These are phyloP conservation scores for Rhizoclosmatium globosum DNA, from an alignment of 192 early-diverging fungal genomes.

Conservation along the genomic window DNA sequence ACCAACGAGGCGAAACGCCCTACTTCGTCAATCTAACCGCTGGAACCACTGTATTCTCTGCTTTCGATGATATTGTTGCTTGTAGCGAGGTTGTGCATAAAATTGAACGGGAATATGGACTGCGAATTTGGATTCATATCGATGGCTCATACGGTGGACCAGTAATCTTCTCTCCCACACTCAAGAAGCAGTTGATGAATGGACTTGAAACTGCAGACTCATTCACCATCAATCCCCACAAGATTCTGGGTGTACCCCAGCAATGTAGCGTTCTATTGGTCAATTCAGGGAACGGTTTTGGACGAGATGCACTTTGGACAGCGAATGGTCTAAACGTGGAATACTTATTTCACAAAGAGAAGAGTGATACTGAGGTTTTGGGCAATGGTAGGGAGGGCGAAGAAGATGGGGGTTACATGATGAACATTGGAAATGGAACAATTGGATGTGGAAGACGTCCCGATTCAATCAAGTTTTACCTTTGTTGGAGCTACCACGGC, in stretches of 20 bases:
- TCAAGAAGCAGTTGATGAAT: neutral
- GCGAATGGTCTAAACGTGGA: constrained; percentile 70
- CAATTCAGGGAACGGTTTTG: constrained; percentile 45
- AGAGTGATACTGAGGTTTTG: constrained; percentile 11
- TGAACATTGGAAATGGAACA: constrained; percentile 80
- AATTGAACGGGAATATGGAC: neutral
- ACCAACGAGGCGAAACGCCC: constrained; percentile 60
- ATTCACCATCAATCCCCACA: constrained; percentile 83
- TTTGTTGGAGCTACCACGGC: constrained; percentile 81
- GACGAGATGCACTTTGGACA: constrained; percentile 56
- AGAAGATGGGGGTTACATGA: constrained; percentile 47
- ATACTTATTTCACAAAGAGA: constrained; percentile 68
- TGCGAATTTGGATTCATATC: constrained; percentile 62
- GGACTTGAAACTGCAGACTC: constrained; percentile 63
- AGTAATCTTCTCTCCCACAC: constrained; percentile 64
- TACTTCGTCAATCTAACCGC: constrained; percentile 86
- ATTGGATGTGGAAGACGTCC: constrained; percentile 82
- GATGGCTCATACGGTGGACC: constrained; percentile 85
- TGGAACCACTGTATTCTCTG: constrained; percentile 85
- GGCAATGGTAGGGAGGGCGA: constrained; percentile 11
- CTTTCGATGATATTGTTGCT: constrained; percentile 75
- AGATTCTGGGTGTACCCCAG: constrained; percentile 78
- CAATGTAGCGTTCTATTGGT: constrained; percentile 82
- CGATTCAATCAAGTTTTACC: constrained; percentile 81
- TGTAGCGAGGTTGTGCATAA: constrained; percentile 71